These are phyloP conservation scores for Juglanconis juglandina DNA, from an alignment of 2,329 filamentous ascomycete species.

Conservation along the genomic window DNA sequence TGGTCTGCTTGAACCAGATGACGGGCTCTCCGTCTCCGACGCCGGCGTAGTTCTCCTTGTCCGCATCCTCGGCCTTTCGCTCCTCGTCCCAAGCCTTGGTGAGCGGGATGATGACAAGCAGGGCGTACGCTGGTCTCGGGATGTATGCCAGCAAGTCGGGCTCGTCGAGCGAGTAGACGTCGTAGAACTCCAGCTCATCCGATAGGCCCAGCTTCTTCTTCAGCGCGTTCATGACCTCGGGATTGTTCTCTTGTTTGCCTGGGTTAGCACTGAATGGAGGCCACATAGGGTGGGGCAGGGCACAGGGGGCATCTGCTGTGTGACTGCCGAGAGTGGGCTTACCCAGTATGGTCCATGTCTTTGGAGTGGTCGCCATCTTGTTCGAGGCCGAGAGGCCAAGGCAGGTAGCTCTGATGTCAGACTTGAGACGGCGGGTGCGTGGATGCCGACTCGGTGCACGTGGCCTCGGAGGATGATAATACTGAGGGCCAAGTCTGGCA, in stretches of 20 bases:
- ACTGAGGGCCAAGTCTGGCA: neutral
- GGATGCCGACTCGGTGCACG: neutral
- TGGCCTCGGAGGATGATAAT: neutral
- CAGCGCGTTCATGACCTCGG: constrained; percentile 72
- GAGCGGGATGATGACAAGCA: constrained; percentile 77
- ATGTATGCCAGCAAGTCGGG: constrained; percentile 71
- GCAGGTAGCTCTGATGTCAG: constrained; percentile 14
- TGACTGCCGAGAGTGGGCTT: neutral
- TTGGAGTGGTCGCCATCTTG: constrained; percentile 10
- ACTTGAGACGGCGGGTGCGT: neutral
- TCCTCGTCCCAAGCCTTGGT: constrained; percentile 36
- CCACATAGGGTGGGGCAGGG: neutral
- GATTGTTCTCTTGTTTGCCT: constrained; percentile 53
- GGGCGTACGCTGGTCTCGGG: constrained; percentile 71
- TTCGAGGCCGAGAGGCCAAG: constrained; percentile 1
- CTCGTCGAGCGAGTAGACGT: constrained; percentile 79
- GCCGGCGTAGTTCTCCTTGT: constrained; percentile 44
- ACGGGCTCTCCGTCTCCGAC: constrained; percentile 55
- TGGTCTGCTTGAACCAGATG: constrained; percentile 83
- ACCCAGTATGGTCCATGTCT: constrained; percentile 17
- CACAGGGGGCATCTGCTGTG: neutral
- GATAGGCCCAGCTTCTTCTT: constrained; percentile 70
- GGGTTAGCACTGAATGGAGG: constrained; percentile 1
- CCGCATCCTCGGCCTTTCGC: constrained; percentile 54
- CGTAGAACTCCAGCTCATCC: constrained; percentile 66